Conservation (phyloP, 2,329 filamentous ascomycete genomes). For the Orbilia brochopaga region DNA sequence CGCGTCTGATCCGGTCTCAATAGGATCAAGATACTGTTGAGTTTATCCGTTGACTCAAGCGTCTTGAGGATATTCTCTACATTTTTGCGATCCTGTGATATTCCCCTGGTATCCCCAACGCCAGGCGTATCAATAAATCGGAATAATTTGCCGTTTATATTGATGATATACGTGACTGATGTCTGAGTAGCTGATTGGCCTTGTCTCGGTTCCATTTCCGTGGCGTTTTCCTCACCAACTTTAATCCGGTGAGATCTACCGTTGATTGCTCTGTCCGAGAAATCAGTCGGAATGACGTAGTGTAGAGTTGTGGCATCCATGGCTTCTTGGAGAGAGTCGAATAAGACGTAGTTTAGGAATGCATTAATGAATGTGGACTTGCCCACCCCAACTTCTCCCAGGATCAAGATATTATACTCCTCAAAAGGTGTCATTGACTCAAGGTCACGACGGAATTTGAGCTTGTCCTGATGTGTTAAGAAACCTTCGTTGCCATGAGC, state of each 20-base stretch:
- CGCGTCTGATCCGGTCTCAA: conserved; percentile 59
- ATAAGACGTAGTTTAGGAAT: conserved; percentile 61
- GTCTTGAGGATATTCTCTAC: conserved; percentile 59
- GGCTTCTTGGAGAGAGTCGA: conserved; percentile 59
- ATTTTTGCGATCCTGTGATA: conserved; percentile 58
- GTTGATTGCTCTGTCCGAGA: conserved; percentile 55
- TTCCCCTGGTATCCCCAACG: conserved; percentile 59
- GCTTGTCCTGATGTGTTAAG: conserved; percentile 46
- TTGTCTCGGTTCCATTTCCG: conserved; percentile 56
- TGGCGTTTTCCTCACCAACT: conserved; percentile 36
- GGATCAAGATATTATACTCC: conserved; percentile 60
- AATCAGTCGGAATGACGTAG: conserved; percentile 59
- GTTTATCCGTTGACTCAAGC: conserved; percentile 56
- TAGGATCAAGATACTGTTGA: conserved; percentile 60
- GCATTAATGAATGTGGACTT: conserved; percentile 63
- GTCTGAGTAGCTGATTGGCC: conserved; percentile 59
- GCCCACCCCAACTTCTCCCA: conserved; percentile 62
- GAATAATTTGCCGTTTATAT: conserved; percentile 55
- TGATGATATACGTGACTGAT: conserved; percentile 57
- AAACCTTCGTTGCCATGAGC: conserved; percentile 54
- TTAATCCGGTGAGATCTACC: neutral
- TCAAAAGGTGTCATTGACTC: conserved; percentile 54
- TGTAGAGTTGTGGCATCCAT: conserved; percentile 55
- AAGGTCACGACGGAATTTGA: conserved; percentile 54
- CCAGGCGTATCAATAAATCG: conserved; percentile 61